A percentile compares a stretch with the other conserved stretches of the same genome.
These are phyloP conservation scores for Plasmopara muralis DNA, from an alignment of 352 stramenopile species.

Conservation along the genomic window DNA sequence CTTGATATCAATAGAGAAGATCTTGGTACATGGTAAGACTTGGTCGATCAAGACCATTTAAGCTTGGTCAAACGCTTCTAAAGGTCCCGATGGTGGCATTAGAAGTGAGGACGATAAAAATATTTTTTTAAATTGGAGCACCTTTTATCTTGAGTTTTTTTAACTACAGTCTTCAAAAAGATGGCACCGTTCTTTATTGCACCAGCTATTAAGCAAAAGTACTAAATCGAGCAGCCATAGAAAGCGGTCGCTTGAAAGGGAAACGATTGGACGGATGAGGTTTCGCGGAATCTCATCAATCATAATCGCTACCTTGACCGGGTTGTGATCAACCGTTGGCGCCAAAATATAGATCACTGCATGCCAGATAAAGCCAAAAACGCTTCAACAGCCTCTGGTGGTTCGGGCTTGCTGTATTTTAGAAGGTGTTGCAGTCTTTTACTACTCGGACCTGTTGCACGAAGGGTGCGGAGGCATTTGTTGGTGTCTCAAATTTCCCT, in stretches of 20 bases:
- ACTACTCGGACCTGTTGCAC: neutral
- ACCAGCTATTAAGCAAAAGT: neutral
- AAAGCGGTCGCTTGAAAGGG: neutral
- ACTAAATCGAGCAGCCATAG: neutral
- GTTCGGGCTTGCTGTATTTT: neutral
- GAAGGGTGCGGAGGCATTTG: neutral
- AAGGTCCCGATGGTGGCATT: too few relatives aligned
- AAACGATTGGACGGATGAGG: slow-evolving; percentile 2
- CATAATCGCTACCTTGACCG: slow-evolving; percentile 2
- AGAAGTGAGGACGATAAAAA: neutral
- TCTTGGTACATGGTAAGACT: too few relatives aligned
- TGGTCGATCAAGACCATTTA: neutral
- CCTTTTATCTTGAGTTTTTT: neutral
- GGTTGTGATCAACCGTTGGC: slow-evolving; percentile 6
- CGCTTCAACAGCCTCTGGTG: neutral
- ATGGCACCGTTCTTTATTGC: neutral
- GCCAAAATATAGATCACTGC: slow-evolving; percentile 6
- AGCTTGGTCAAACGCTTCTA: too few relatives aligned
- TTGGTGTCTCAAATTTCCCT: neutral
- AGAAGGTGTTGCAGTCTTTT: neutral
- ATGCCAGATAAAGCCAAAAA: slow-evolving; percentile 1
- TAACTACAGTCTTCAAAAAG: slow-evolving; percentile 3
- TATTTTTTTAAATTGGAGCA: neutral
- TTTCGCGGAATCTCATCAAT: neutral
- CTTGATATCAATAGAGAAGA: neutral